phyloP scores from a whole-genome alignment of 2,329 filamentous ascomycete species.

The Rhinocladiella similis region DNA sequence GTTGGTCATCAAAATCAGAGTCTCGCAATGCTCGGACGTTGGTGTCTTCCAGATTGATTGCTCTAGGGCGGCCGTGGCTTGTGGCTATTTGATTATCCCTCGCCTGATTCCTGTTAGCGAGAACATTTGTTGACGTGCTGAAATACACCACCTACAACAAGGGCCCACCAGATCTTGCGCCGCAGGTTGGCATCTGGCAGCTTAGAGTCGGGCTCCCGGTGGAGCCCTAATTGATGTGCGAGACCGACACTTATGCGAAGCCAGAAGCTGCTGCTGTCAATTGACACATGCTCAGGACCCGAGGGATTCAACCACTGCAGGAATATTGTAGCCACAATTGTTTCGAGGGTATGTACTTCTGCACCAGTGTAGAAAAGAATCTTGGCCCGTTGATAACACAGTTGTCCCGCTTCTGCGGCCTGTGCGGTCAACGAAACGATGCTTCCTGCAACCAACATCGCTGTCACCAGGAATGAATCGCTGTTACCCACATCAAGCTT shows the following conservation, averaged over 20 bases:
- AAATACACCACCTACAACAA: constrained; percentile 36
- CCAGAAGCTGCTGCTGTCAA: constrained; percentile 49
- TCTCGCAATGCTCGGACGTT: constrained; percentile 20
- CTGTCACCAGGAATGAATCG: constrained; percentile 14
- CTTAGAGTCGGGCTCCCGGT: constrained; percentile 39
- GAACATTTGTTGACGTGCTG: background rate
- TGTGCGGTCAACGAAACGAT: constrained; percentile 22
- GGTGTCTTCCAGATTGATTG: constrained; percentile 18
- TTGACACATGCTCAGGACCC: constrained; percentile 39
- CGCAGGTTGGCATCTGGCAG: constrained; percentile 35
- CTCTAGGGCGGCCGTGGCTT: constrained; percentile 25
- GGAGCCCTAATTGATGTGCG: constrained; percentile 47
- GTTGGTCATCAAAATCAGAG: constrained; percentile 18
- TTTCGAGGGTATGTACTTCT: constrained; percentile 19
- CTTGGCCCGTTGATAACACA: constrained; percentile 23
- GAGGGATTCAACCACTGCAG: constrained; percentile 30
- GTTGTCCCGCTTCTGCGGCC: constrained; percentile 9
- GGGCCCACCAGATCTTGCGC: constrained; percentile 46
- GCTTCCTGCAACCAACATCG: constrained; percentile 24
- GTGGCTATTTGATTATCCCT: constrained; percentile 25
- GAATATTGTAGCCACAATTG: constrained; percentile 25
- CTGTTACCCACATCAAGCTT: too few species aligned
- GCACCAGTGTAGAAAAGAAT: constrained; percentile 21
- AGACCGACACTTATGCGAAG: constrained; percentile 43
- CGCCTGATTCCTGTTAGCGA: constrained; percentile 26